Conservation (phyloP, 2,329 filamentous ascomycete species). For the Myriosclerotinia curreyana region DNA sequence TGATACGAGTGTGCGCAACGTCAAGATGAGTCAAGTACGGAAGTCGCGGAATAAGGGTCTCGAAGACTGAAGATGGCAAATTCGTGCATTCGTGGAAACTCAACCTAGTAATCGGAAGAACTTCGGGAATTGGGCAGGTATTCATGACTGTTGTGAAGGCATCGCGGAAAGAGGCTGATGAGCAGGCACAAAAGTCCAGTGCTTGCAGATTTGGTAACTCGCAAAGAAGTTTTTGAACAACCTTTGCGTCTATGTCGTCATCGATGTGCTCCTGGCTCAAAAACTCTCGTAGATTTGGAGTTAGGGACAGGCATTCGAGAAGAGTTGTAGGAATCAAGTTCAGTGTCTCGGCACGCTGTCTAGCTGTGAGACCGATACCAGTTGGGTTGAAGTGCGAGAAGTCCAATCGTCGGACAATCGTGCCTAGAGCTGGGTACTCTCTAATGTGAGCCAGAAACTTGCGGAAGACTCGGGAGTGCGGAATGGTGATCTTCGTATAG, state of each 20-base stretch:
- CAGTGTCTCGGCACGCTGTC: conserved; percentile 70
- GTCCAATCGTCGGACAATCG: conserved; percentile 74
- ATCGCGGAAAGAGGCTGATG: conserved; percentile 63
- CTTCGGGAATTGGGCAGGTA: conserved; percentile 33
- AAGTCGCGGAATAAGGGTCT: conserved; percentile 68
- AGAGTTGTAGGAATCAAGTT: conserved; percentile 75
- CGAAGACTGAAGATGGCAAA: conserved; percentile 64
- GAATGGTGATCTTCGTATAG: conserved; percentile 77
- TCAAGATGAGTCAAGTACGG: conserved; percentile 71
- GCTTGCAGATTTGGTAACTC: conserved; percentile 62
- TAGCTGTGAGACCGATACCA: conserved; percentile 70
- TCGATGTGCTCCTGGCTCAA: conserved; percentile 79
- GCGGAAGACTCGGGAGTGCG: conserved; percentile 78
- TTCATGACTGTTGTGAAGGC: conserved; percentile 55
- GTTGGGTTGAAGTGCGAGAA: conserved; percentile 84
- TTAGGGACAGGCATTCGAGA: conserved; percentile 65
- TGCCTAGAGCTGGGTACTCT: conserved; percentile 65
- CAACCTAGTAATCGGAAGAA: conserved; percentile 61
- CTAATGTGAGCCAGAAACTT: conserved; percentile 72
- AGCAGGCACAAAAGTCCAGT: conserved; percentile 75
- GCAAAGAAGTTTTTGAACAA: conserved; percentile 68
- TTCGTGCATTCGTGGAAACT: conserved; percentile 77
- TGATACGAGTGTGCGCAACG: conserved; percentile 74
- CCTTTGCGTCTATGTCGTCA: conserved; percentile 65
- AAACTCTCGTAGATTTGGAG: conserved; percentile 73